Percentiles rank a stretch among this genome's conserved stretches.
Evolutionary conservation across 257 asterid species (phyloP).

Genomic region (Solanum tarapatanum): DNA sequence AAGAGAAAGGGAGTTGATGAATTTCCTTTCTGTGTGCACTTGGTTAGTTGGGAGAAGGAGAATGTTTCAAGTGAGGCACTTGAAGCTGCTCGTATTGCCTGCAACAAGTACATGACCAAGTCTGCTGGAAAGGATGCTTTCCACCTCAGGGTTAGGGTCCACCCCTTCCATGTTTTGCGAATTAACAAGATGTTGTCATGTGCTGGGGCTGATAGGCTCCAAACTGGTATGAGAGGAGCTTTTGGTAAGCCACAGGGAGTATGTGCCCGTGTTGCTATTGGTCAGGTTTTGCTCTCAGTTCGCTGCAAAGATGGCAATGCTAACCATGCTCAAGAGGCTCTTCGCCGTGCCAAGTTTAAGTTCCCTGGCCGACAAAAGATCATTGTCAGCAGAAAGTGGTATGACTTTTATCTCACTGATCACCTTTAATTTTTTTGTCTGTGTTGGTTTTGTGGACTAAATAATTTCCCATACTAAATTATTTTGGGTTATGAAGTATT

Average conservation of each 20-base stretch:
- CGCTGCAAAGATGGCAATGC: constrained; percentile 9
- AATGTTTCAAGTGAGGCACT: constrained; percentile 11
- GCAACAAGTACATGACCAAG: constrained; percentile 17
- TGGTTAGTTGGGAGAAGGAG: constrained; percentile 17
- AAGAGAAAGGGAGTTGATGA: constrained; percentile 13
- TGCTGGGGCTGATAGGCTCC: constrained; percentile 20
- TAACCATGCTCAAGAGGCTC: constrained; percentile 8
- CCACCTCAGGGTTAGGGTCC: constrained; percentile 15
- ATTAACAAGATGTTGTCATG: constrained; percentile 15
- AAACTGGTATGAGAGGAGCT: constrained; percentile 16
- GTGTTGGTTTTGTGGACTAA: background rate
- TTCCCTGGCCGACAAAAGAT: constrained; percentile 18
- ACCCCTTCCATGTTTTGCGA: constrained; percentile 11
- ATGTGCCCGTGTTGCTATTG: constrained; percentile 17
- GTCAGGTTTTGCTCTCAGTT: constrained; percentile 14
- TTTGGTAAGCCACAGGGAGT: constrained; percentile 12
- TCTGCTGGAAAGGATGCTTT: constrained; percentile 11
- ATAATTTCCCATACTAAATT: background rate
- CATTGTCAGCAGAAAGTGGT: constrained; percentile 14
- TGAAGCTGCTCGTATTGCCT: constrained; percentile 12
- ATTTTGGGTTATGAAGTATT: background rate
- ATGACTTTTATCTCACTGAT: background rate
- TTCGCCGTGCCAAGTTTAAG: constrained; percentile 15
- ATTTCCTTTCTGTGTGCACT: constrained; percentile 11
- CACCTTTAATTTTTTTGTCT: background rate